A percentile compares a stretch with the other conserved stretches of the same genome.
phyloP scores from a whole-genome alignment of 495 filamentous ascomycete genomes.

The Penicillium simplicissimum region DNA sequence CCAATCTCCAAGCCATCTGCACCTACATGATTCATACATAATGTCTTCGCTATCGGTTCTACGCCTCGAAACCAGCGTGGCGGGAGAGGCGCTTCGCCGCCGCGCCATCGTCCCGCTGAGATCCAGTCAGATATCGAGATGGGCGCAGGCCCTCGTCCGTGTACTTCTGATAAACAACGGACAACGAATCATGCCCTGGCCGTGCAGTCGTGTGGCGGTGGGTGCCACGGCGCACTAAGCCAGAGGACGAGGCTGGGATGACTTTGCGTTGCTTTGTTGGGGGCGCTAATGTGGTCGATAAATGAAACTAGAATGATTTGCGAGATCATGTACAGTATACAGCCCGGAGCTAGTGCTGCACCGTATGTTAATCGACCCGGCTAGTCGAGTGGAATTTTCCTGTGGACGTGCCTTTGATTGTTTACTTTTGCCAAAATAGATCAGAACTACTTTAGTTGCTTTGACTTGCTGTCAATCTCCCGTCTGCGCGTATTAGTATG shows the following conservation, averaged over 20 bases:
- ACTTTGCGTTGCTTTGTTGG: not conserved
- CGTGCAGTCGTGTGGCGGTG: constrained; percentile 6
- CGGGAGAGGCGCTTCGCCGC: constrained; percentile 29
- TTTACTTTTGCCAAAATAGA: not conserved
- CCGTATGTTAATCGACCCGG: not conserved
- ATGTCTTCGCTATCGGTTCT: constrained; percentile 8
- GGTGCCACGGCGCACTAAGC: constrained; percentile 13
- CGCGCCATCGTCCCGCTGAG: constrained; percentile 16
- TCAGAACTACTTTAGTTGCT: not conserved
- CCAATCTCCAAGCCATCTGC: not conserved
- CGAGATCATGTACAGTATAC: not conserved
- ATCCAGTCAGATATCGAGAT: constrained; percentile 9
- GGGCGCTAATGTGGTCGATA: constrained; percentile 1
- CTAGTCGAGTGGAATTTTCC: not conserved
- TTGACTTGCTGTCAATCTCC: not conserved
- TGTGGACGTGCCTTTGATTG: not conserved
- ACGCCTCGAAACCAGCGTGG: constrained; percentile 13
- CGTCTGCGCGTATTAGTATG: not conserved
- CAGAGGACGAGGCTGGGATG: not conserved
- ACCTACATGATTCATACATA: not conserved
- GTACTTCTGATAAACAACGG: constrained; percentile 12
- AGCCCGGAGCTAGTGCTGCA: not conserved
- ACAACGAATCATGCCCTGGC: constrained; percentile 10
- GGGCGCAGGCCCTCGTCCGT: constrained; percentile 9
- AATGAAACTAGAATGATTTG: not conserved